Evolutionary conservation across 768 basidiomycete genomes (phyloP), one percentile per base, ranked within the genome.

Genomic region (Pulveroboletus sp.): DNA sequence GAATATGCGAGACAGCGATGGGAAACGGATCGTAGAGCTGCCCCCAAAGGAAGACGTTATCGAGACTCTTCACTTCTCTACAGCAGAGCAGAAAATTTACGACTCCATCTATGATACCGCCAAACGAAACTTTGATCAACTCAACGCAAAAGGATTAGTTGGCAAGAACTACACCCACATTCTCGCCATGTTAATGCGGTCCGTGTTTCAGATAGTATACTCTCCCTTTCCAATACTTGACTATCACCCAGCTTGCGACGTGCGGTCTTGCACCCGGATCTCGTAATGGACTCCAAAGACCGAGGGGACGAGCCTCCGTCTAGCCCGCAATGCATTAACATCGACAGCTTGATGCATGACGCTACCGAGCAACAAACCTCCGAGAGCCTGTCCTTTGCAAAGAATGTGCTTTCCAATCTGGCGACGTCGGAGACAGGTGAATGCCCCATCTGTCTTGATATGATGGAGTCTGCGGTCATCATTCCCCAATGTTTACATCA

Each of bases 151-250:
- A 63, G 93, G 94, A 4, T 71, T 85, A 3, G 72, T 90, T 25
- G 80, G 82, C 56, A 88, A 81, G 63, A 91, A 92, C 58, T 87
- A 88, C 65, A 87, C 89, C 17, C 82, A 90, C 65, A 91, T 94
- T 63, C 78, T 97, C 58, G 91, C 94, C 12, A 93, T 95, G 87
- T 75, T 97, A 25, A 95, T 95, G 90, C 80, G 85, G 92, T 92
- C 47, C 21, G 78, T 68, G 24, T 16, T 48, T 35, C 45, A 20
- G 6, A 14, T 16, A 3, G 4, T 45, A 25, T 38, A 14, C 35
- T 17, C 25, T 46, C 12, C 8, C 27, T 20, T 29, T 17, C 19
- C 25, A 45, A 43, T 56, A 38, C 63, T 41, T 13, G 36, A n/a
- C 21, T 40, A 31, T 52, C 38, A 14, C 40, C 7, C 55, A 93